Evolutionary conservation across 2,329 filamentous ascomycete species (phyloP), one percentile per base, ranked within the genome.

Genomic region (Arthrobotrys entomopaga): DNA sequence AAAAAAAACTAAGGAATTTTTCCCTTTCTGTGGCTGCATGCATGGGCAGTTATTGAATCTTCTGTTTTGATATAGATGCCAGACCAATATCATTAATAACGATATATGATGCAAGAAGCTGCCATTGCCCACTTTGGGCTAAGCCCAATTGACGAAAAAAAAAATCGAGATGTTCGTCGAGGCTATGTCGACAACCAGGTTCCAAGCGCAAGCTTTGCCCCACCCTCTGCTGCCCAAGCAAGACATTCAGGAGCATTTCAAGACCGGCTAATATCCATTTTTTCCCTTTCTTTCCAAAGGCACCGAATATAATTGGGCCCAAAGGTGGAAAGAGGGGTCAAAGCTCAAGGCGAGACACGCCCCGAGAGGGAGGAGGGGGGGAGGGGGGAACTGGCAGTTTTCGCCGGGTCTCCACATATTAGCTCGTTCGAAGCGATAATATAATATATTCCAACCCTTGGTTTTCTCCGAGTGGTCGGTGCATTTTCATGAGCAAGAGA

Each of bases 391-490:
- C 64, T 52, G 15, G 15, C 54, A 53, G 57, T 53, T 20, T n/a
- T 52, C 46, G 20, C 65, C 58, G 57, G 29, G 58, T 56, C 58
- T 29, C 65, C 57, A 69, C 65, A 40, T 57, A 48, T 42, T 54
- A 34, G 60, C 53, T 57, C 26, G 50, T 13, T 64, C 50, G 57
- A 64, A 58, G 65, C 65, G 65, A 70, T 56, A n/a, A n/a, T 34
- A 61, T 52, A 53, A 48, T 57, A 52, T 52, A 57, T 50, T 50
- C 56, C 54, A 73, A 49, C 61, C 69, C 29, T 61, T 20, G 49
- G 48, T 61, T 74, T 67, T 74, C 70, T 67, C 70, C 70, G 70
- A 74, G 58, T 63, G 64, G 70, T 22, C 63, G 57, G 56, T 63
- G 53, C n/a, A 65, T 43, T 22, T 34, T 10, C 19, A 53, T 19